Percentiles rank a stretch among this genome's conserved stretches.
These are phyloP conservation scores for Margaritispora aquatica DNA, from an alignment of 495 filamentous ascomycete species.

Conservation along the genomic window DNA sequence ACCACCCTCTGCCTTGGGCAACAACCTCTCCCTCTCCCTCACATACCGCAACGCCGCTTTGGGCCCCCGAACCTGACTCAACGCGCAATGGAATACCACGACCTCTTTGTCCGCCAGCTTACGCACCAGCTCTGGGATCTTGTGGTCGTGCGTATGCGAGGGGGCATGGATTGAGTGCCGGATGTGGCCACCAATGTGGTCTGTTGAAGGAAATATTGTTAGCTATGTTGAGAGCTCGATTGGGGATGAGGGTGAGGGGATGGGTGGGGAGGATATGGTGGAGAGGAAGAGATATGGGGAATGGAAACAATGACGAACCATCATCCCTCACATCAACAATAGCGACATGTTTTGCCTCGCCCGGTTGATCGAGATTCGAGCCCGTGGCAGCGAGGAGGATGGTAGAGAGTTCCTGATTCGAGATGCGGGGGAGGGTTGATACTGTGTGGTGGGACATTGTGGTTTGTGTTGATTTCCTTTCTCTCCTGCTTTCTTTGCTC, in stretches of 20 bases:
- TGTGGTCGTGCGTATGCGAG: constrained; percentile 61
- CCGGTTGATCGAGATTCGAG: constrained; percentile 18
- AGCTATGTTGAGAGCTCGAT: neutral
- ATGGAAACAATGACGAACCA: constrained; percentile 35
- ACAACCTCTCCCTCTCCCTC: constrained; percentile 50
- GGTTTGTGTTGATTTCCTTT: too few relatives aligned
- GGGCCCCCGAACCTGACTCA: constrained; percentile 83
- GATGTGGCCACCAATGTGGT: constrained; percentile 95
- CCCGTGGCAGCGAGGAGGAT: constrained; percentile 34
- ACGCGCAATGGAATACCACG: constrained; percentile 93
- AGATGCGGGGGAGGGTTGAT: constrained; percentile 57
- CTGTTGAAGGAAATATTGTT: constrained; percentile 33
- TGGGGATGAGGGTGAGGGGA: too few relatives aligned
- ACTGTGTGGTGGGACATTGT: constrained; percentile 51
- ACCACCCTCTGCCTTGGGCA: constrained; percentile 18
- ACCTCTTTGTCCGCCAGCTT: constrained; percentile 69
- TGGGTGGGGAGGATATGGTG: neutral
- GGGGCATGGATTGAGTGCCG: constrained; percentile 67
- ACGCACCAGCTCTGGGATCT: constrained; percentile 74
- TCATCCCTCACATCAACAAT: constrained; percentile 88
- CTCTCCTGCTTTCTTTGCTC: too few relatives aligned
- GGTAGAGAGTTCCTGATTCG: constrained; percentile 53
- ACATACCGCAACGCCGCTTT: constrained; percentile 63
- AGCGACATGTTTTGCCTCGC: constrained; percentile 46
- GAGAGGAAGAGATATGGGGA: neutral